Conservation (phyloP, 2,329 filamentous ascomycete species). For the Clarireedia sp. region DNA sequence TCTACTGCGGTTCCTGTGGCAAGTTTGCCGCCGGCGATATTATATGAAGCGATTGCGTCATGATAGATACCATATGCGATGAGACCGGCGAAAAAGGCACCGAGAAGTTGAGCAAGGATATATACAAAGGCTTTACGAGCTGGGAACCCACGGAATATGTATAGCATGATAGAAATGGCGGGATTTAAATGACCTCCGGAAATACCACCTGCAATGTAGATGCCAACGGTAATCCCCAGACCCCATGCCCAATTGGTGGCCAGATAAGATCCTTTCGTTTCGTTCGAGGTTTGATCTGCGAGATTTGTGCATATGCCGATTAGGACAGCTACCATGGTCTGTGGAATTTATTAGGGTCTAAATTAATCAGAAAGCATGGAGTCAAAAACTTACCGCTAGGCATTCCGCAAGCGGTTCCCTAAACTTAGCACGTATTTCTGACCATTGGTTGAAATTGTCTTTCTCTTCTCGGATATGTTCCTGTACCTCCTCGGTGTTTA, state of each 20-base stretch:
- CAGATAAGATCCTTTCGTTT: constrained; percentile 34
- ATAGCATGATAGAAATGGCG: constrained; percentile 36
- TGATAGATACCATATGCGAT: constrained; percentile 33
- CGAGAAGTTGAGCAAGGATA: constrained; percentile 43
- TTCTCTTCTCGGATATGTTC: constrained; percentile 11
- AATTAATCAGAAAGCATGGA: not conserved
- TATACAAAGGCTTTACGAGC: constrained; percentile 43
- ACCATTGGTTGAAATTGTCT: constrained; percentile 27
- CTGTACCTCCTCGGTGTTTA: constrained; percentile 15
- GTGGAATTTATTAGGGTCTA: not conserved
- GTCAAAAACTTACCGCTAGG: constrained; percentile 29
- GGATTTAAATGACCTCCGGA: constrained; percentile 41
- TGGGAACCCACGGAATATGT: constrained; percentile 44
- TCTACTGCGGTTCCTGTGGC: not conserved
- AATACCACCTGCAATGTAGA: constrained; percentile 40
- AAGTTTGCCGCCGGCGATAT: not conserved
- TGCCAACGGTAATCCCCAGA: constrained; percentile 43
- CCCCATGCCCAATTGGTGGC: constrained; percentile 43
- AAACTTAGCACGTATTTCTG: constrained; percentile 39
- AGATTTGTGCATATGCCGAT: constrained; percentile 43
- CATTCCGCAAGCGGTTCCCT: constrained; percentile 44
- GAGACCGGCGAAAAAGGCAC: constrained; percentile 40
- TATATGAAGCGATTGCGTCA: constrained; percentile 10
- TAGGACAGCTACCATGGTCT: constrained; percentile 22
- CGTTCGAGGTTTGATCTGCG: constrained; percentile 28